Percentiles rank a stretch among this genome's conserved stretches.
Conservation (phyloP, 1,284 basidiomycete species). For the Cryptococcus sp. region DNA sequence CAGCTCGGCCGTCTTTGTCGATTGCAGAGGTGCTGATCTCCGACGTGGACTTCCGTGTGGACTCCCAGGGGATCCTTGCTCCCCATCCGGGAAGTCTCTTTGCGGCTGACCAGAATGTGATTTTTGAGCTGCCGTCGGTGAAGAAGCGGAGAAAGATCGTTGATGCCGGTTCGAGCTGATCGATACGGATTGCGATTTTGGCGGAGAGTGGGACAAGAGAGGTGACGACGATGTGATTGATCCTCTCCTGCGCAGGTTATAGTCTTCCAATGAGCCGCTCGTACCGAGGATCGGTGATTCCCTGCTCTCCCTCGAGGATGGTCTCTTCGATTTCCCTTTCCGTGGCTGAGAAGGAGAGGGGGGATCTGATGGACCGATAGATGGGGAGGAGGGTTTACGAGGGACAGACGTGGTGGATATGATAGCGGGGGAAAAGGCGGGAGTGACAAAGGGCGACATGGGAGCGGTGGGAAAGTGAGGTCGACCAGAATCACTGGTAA, state of each 20-base stretch:
- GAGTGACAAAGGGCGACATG: constrained; percentile 39
- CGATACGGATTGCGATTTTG: constrained; percentile 8
- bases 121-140: too few species aligned
- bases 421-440: constrained; percentile 36
- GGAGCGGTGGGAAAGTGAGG: constrained; percentile 36
- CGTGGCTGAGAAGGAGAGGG: constrained; percentile 7
- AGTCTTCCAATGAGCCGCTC: constrained; percentile 1
- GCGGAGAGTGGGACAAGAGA: constrained; percentile 15
- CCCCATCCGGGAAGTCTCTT: neutral
- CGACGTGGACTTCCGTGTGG: too few species aligned
- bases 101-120: too few species aligned
- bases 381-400: constrained; percentile 16
- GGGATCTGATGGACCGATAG: constrained; percentile 5
- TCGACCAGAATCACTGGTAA: constrained; percentile 11
- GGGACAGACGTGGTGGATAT: constrained; percentile 13
- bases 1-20: too few species aligned
- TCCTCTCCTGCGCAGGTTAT: constrained; percentile 10
- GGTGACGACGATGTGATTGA: constrained; percentile 15
- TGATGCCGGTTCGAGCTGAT: constrained; percentile 12
- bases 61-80: neutral
- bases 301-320: neutral
- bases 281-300: constrained; percentile 6
- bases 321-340: constrained; percentile 5
- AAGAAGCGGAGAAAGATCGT: constrained; percentile 16
- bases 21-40: too few species aligned